These are phyloP conservation scores for Venturia effusa DNA, from an alignment of 2,329 filamentous ascomycete species.

Conservation along the genomic window DNA sequence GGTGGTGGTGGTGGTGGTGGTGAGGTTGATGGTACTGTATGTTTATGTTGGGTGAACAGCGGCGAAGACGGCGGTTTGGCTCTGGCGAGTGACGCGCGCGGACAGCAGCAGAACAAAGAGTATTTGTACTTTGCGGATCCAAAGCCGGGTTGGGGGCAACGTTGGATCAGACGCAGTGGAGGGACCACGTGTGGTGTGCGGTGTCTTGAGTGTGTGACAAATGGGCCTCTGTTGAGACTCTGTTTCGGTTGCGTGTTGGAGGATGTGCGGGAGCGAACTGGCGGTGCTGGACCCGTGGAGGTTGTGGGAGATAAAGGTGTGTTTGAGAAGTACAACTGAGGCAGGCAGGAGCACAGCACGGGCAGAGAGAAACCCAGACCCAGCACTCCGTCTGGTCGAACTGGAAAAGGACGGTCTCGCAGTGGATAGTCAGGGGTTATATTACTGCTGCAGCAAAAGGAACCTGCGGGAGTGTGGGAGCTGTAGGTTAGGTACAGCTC, in stretches of 20 bases:
- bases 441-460: not conserved
- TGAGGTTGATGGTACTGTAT: not conserved
- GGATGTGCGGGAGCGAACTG: not conserved
- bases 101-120: not conserved
- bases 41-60: not conserved
- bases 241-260: not conserved
- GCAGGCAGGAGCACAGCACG: not conserved
- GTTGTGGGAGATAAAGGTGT: not conserved
- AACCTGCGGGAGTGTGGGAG: not conserved
- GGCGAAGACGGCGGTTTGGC: not conserved
- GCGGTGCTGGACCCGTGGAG: not conserved
- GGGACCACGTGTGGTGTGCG: not conserved
- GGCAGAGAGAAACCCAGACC: not conserved
- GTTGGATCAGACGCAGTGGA: not conserved
- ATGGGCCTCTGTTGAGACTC: not conserved
- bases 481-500: not conserved
- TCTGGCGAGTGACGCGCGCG: not conserved
- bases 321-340: not conserved
- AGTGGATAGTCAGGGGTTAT: conserved; percentile 2
- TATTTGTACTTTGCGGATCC: not conserved
- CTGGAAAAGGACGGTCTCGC: not conserved
- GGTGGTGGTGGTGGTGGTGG: not conserved
- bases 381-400: not conserved
- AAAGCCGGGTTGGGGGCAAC: conserved; percentile 1
- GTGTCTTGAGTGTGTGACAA: conserved; percentile 1